phyloP scores from a whole-genome alignment of 331 rosid genomes.

The Quercus lobata region DNA sequence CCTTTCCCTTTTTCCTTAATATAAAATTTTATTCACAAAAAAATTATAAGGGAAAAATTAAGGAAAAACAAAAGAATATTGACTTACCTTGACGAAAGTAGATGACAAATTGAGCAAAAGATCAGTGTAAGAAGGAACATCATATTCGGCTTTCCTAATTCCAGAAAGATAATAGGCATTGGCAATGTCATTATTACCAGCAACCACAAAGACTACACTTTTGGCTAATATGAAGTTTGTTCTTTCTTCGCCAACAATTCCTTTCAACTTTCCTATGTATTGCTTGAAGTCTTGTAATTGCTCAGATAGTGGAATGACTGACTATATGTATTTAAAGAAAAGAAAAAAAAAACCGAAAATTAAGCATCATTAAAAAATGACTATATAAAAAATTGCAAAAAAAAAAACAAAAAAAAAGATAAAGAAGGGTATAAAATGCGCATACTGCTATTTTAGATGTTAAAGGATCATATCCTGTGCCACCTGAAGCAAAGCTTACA shows the following conservation, averaged over 20 bases:
- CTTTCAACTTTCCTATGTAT: slow-evolving; percentile 10
- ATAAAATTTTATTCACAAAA: no score
- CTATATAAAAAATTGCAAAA: no score
- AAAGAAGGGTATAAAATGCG: neutral
- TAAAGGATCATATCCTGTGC: slow-evolving; percentile 23
- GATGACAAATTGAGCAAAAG: slow-evolving; percentile 26
- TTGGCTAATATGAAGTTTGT: slow-evolving; percentile 19
- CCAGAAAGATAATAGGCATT: slow-evolving; percentile 25
- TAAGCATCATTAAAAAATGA: neutral
- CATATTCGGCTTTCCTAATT: slow-evolving; percentile 22
- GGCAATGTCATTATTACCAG: slow-evolving; percentile 45
- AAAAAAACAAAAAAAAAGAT: neutral
- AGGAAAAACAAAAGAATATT: no score
- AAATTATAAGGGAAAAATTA: neutral
- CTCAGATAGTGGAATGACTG: slow-evolving; percentile 31
- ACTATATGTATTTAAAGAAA: neutral
- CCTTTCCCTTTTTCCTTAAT: no score
- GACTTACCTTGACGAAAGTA: slow-evolving; percentile 33
- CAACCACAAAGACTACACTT: slow-evolving; percentile 26
- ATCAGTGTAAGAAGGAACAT: slow-evolving; percentile 37
- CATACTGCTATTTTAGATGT: slow-evolving; percentile 25
- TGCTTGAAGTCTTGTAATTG: slow-evolving; percentile 33
- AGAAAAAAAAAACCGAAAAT: no score
- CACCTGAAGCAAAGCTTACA: no score
- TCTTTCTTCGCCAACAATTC: no score